Conservation (phyloP, 169 alveolate genomes). For the Cardiosporidium cionae region DNA sequence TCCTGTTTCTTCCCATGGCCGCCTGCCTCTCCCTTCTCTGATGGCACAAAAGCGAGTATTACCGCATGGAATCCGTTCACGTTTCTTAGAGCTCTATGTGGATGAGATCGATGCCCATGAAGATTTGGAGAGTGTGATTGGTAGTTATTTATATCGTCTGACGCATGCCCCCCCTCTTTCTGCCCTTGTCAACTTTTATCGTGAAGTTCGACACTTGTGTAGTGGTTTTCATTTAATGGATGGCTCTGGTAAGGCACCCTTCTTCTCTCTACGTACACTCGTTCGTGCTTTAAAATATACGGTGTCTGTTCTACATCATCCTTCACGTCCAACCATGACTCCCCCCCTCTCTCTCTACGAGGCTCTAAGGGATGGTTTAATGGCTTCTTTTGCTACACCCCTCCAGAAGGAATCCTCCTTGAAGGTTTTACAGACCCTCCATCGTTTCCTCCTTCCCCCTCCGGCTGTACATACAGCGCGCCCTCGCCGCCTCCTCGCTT, state of each 20-base stretch:
- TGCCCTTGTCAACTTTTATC: constrained; percentile 32
- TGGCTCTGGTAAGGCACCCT: constrained; percentile 40
- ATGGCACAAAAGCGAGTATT: constrained; percentile 91
- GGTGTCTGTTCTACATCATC: constrained; percentile 31
- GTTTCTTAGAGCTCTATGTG: constrained; percentile 89
- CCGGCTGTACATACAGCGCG: not conserved
- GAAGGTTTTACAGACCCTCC: not conserved
- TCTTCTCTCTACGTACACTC: constrained; percentile 67
- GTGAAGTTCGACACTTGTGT: constrained; percentile 9
- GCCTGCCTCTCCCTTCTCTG: constrained; percentile 60
- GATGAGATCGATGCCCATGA: constrained; percentile 69
- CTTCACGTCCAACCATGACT: not conserved
- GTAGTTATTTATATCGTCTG: constrained; percentile 9
- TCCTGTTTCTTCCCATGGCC: not conserved
- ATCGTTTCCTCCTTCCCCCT: not conserved
- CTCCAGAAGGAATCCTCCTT: not conserved
- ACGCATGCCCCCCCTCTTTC: constrained; percentile 33
- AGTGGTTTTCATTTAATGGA: constrained; percentile 27
- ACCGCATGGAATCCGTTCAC: constrained; percentile 81
- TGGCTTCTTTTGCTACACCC: constrained; percentile 52
- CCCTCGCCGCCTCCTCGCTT: no score
- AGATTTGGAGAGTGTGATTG: constrained; percentile 23
- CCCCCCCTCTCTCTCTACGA: constrained; percentile 4
- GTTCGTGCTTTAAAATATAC: constrained; percentile 67
- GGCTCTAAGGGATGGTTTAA: constrained; percentile 47